These are phyloP conservation scores for Maudiozyma bulderi DNA, from an alignment of 805 yeast genomes.

Conservation along the genomic window DNA sequence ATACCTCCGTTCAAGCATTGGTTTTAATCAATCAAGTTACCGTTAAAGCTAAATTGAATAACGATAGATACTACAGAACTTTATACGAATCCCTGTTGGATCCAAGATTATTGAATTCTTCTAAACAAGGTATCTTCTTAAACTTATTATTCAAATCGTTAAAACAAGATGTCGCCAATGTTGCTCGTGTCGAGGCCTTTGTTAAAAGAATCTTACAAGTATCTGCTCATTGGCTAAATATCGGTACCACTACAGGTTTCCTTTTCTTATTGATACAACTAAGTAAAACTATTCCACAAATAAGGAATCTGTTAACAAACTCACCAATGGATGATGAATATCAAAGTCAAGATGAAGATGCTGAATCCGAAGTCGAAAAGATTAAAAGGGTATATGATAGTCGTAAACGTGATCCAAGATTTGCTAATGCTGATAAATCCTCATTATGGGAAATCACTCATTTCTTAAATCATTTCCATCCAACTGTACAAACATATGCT, in stretches of 20 bases:
- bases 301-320: slow-evolving; percentile 51
- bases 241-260: slow-evolving; percentile 85
- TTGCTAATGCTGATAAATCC: slow-evolving; percentile 72
- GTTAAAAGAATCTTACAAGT: slow-evolving; percentile 84
- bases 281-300: slow-evolving; percentile 51
- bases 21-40: slow-evolving; percentile 77
- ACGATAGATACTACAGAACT: slow-evolving; percentile 74
- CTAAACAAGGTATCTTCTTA: slow-evolving; percentile 87
- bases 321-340: slow-evolving; percentile 43
- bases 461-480: slow-evolving; percentile 78
- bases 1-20: slow-evolving; percentile 88
- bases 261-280: slow-evolving; percentile 63
- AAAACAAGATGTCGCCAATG: slow-evolving; percentile 52
- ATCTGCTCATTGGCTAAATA: slow-evolving; percentile 74
- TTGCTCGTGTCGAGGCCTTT: slow-evolving; percentile 70
- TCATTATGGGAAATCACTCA: slow-evolving; percentile 81
- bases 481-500: slow-evolving; percentile 80
- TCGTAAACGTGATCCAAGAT: slow-evolving; percentile 85
- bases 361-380: slow-evolving; percentile 22
- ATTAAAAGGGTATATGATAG: slow-evolving; percentile 52
- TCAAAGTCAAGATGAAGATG: slow-evolving; percentile 39
- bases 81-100: slow-evolving; percentile 85
- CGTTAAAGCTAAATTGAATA: slow-evolving; percentile 43
- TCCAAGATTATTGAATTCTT: slow-evolving; percentile 70
- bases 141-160: slow-evolving; percentile 78